Evolutionary conservation across 2,329 filamentous ascomycete genomes (phyloP).

Genomic region (Botrytis medusae): DNA sequence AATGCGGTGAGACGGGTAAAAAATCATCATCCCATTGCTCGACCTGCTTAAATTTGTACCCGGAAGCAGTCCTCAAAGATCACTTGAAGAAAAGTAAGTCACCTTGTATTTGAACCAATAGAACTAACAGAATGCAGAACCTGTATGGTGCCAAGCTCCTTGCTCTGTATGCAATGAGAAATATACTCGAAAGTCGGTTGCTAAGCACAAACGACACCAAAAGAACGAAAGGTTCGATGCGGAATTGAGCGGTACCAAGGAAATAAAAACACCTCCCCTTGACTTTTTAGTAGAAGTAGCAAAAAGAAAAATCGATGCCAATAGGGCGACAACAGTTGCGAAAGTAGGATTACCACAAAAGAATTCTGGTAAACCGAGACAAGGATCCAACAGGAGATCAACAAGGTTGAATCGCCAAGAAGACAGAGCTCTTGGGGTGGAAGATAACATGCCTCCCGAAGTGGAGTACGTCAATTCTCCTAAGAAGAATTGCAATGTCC

Average conservation of each 20-base stretch:
- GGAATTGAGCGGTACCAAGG: neutral
- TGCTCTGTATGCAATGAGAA: neutral
- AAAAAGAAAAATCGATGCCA: neutral
- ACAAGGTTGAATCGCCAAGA: neutral
- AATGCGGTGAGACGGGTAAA: neutral
- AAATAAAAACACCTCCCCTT: neutral
- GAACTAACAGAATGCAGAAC: neutral
- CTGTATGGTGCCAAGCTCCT: constrained; percentile 5
- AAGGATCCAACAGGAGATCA: neutral
- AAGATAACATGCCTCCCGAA: neutral
- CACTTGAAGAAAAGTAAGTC: neutral
- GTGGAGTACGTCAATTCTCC: neutral
- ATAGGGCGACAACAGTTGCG: neutral
- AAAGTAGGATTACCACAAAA: no score
- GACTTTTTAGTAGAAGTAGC: neutral
- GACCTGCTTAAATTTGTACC: neutral
- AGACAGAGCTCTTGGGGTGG: neutral
- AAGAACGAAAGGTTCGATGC: neutral
- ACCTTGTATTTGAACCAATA: neutral
- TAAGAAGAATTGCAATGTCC: neutral
- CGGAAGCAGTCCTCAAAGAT: neutral
- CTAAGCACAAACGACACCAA: neutral
- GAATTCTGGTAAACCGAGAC: neutral
- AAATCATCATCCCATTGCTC: neutral
- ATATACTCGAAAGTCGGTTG: neutral